Base-by-base conservation (phyloP, 257 asterid species). In the Scutellaria galericulata region DNA sequence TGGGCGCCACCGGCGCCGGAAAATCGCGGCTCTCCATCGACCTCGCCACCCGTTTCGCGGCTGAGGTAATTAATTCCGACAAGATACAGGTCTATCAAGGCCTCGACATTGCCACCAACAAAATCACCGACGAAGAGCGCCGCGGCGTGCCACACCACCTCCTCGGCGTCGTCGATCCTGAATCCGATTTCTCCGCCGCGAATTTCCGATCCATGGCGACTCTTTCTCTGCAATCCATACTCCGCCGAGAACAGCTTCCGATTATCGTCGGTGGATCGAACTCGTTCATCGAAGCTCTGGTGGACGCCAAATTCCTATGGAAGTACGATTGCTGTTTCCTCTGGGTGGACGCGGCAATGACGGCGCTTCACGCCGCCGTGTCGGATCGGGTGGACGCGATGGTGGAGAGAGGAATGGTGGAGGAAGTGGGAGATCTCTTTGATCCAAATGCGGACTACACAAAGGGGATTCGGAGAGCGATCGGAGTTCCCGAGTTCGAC, bases 1-100 rank as follows among this genome's bases (percentile, higher is more conserved):
- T 91, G 86, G 97, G 97, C 1, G 89, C 95, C 12, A 91, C 97
- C 5, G 97, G 97, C 12, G 75, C 96, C 8, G 97, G 97, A 0
- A 91, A 91, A 74, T 83, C 97, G 0, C 83, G 85, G 10, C 95
- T 91, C 40, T 87, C 97, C 0, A 74, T 91, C 47, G 96, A 91
- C 71, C 83, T 91, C 18, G 95, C 97, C 73, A 80, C 83, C 12
- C 79, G 75, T 14, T 86, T 91, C 62, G 72, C 70, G 7, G 90
- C 88, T 7, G 97, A 91, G 75, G 51, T 89, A 18, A 77, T 91
- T 9, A 91, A 91, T 15, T 89, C 93, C 0, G 97, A 91, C 68
- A 91, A 91, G 80, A 89, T 91, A 71, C 96, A 91, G 68, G 86
- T 85, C 3, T 87, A 84, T 82, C 47, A 66, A 7, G 95, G 97